phyloP scores from a whole-genome alignment of 306 rosid genomes.

The Morella rubra region DNA sequence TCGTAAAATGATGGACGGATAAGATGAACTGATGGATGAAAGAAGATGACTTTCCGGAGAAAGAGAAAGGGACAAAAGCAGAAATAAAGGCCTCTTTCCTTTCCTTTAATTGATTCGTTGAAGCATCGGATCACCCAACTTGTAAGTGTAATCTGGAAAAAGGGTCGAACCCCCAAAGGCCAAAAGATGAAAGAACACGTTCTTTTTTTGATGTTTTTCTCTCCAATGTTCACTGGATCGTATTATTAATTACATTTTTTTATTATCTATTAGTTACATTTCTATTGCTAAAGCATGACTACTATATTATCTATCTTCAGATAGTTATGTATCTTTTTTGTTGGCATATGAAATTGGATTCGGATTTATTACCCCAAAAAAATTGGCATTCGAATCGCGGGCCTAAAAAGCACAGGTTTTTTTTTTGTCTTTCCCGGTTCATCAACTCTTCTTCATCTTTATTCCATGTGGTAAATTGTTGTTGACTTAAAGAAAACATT shows the following conservation, averaged over 20 bases:
- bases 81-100: not conserved
- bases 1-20: conserved; percentile 27
- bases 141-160: conserved; percentile 15
- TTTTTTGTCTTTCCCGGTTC: not conserved
- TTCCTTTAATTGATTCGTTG: conserved; percentile 20
- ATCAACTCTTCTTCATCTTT: not conserved
- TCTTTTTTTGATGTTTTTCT: not conserved
- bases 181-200: conserved; percentile 13
- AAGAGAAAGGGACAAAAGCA: conserved; percentile 10
- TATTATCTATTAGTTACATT: too few species aligned
- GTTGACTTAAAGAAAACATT: not conserved
- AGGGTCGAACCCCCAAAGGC: not conserved
- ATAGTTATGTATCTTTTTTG: not conserved
- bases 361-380: not conserved
- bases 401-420: not conserved
- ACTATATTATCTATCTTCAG: conserved; percentile 15
- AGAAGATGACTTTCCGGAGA: not conserved
- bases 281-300: too few species aligned
- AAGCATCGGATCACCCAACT: conserved; percentile 27
- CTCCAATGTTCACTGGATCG: conserved; percentile 3
- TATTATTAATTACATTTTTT: conserved; percentile 3
- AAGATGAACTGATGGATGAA: conserved; percentile 24
- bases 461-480: not conserved
- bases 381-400: not conserved
- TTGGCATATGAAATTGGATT: too few species aligned